Base-by-base conservation (phyloP, 352 stramenopile species). In the Elongisporangium anandrum region DNA sequence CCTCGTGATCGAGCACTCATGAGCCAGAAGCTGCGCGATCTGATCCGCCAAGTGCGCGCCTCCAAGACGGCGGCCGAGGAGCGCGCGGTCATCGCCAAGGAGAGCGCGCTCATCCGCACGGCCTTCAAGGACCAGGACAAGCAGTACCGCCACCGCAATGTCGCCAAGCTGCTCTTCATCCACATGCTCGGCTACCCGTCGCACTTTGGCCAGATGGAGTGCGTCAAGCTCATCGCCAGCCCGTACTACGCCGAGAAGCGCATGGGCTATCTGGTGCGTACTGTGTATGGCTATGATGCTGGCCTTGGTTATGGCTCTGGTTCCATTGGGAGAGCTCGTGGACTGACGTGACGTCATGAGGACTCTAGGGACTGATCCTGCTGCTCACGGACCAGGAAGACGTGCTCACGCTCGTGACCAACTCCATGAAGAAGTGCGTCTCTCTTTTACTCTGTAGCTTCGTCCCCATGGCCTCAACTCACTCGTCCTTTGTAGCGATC, bases 171-270 rank as follows among this genome's bases (percentile, higher is more conserved):
- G 59, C 81, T 99, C 4, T 99, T 99, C 74, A 99, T 99, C 78
- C 97, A 99, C 85, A 99, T 99, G 97, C 81, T 99, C 21, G 97
- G 97, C n/a, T 99, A 99, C 73, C 96, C 97, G 53, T 99, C 95
- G 56, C 97, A 99, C 76, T 99, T 99, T 78, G 98, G 97, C 34
- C 97, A 99, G 75, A 98, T 99, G 83, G 97, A 99, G 80, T 99
- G 97, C 73, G 90, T 99, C 61, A 99, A 99, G 81, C 85, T 99
- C 38, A 99, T 99, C 64, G 97, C 98, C 13, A 99, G 93, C 49
- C 96, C 95, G 24, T 94, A 98, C 70, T 99, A 99, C 70, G 89
- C 91, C n/a, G 97, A 99, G 73, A 99, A 99, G 74, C 87, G 98
- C 62, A 99, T 99, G 81, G 97, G 97, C 56, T 99, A 99, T 65